Conservation (phyloP, 2,329 filamentous ascomycete species). For the Microdochium bolleyi region DNA sequence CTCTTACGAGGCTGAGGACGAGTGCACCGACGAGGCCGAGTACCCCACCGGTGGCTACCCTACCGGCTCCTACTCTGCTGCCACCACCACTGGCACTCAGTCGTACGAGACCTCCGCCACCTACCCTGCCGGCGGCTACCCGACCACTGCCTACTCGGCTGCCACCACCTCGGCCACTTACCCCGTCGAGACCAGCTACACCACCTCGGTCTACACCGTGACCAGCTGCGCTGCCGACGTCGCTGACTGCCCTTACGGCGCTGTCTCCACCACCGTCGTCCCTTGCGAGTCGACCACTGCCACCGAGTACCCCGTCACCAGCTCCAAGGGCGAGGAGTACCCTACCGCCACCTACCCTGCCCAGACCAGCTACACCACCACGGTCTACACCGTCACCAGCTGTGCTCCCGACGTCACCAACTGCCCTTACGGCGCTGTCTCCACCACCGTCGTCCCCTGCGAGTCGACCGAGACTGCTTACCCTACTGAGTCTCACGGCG, state of each 20-base stretch:
- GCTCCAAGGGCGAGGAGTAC: background rate
- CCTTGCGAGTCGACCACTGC: background rate
- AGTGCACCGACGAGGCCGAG: constrained; percentile 1
- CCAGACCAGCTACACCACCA: no score
- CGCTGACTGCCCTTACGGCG: constrained; percentile 9
- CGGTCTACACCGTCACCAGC: constrained; percentile 10
- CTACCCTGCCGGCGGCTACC: background rate
- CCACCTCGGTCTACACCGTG: constrained; percentile 10
- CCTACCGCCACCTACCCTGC: background rate
- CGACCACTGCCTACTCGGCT: constrained; percentile 4
- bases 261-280: background rate
- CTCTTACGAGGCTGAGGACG: background rate
- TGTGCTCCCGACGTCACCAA: constrained; percentile 7
- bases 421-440: constrained; percentile 7
- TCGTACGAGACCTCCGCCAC: constrained; percentile 1
- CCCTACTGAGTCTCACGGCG: background rate
- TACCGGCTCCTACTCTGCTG: background rate
- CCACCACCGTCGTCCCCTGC: background rate
- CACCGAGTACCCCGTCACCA: background rate
- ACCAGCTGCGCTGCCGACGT: constrained; percentile 8
- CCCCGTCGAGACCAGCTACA: constrained; percentile 10
- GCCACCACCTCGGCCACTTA: constrained; percentile 3
- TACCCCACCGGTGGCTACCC: background rate
- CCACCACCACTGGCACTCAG: constrained; percentile 1
- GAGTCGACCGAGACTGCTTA: background rate